A percentile compares a stretch with the other conserved stretches of the same genome.
These are phyloP conservation scores for Tricholoma terreum DNA, from an alignment of 768 basidiomycete species.

Conservation along the genomic window DNA sequence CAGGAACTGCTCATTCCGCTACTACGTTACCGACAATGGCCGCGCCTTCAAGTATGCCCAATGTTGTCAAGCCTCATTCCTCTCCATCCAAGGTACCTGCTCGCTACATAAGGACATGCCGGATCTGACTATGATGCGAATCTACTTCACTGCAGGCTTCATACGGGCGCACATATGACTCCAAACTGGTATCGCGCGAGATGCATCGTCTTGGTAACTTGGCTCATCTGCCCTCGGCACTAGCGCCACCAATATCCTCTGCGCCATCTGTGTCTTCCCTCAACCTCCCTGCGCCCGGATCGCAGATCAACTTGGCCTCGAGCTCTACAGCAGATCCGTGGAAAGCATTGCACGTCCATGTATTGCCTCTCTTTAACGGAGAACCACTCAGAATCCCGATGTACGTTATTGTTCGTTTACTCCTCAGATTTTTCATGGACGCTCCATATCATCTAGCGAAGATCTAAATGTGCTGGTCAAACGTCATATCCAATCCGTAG, in stretches of 20 bases:
- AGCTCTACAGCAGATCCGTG: slow-evolving; percentile 66
- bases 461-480: slow-evolving; percentile 82
- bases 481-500: slow-evolving; percentile 70
- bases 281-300: slow-evolving; percentile 38
- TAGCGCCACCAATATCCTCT: slow-evolving; percentile 49
- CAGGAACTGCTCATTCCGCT: slow-evolving; percentile 24
- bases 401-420: slow-evolving; percentile 36
- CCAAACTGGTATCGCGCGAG: slow-evolving; percentile 77
- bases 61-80: slow-evolving; percentile 38
- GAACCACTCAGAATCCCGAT: slow-evolving; percentile 84
- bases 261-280: slow-evolving; percentile 50
- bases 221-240: slow-evolving; percentile 47
- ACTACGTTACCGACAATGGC: slow-evolving; percentile 30
- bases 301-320: slow-evolving; percentile 37
- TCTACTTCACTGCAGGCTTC: slow-evolving; percentile 36
- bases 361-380: slow-evolving; percentile 89
- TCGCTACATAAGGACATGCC: neutral
- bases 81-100: slow-evolving; percentile 49
- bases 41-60: slow-evolving; percentile 31
- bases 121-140: slow-evolving; percentile 10
- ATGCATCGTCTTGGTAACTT: slow-evolving; percentile 80
- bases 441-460: slow-evolving; percentile 49
- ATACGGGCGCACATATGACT: slow-evolving; percentile 72
- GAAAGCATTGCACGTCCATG: slow-evolving; percentile 80
- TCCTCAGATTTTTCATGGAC: neutral